phyloP scores from a whole-genome alignment of 805 yeast genomes.

The Ogataea philodendri region DNA sequence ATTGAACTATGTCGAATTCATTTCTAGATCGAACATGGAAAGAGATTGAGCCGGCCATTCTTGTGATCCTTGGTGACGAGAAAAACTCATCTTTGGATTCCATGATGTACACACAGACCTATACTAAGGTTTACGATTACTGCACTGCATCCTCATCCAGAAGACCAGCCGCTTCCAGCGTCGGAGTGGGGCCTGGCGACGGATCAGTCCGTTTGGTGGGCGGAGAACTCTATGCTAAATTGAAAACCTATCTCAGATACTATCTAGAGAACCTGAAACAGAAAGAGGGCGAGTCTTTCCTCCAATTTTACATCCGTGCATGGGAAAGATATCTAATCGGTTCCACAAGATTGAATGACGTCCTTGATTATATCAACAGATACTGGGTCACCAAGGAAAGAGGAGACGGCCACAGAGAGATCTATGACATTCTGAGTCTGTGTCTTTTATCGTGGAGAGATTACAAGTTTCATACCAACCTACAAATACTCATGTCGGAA shows the following conservation, averaged over 20 bases:
- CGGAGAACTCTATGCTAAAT: conserved; percentile 76
- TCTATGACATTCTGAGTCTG: conserved; percentile 87
- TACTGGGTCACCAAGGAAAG: conserved; percentile 98
- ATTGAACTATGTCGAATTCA: conserved; percentile 22
- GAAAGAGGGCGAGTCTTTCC: conserved; percentile 61
- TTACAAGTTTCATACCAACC: conserved; percentile 69
- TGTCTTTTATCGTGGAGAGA: conserved; percentile 87
- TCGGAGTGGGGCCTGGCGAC: conserved; percentile 24
- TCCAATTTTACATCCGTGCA: conserved; percentile 78
- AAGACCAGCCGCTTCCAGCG: conserved; percentile 33
- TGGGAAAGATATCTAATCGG: conserved; percentile 92
- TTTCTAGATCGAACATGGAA: conserved; percentile 55
- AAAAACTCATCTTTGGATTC: conserved; percentile 60
- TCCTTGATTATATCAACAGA: conserved; percentile 91
- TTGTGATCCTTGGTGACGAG: conserved; percentile 68
- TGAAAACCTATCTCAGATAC: conserved; percentile 60
- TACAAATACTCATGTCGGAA: conserved; percentile 59
- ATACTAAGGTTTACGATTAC: conserved; percentile 89
- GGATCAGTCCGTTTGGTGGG: conserved; percentile 60
- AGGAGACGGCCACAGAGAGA: conserved; percentile 85
- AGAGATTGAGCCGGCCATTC: conserved; percentile 73
- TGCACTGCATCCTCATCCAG: conserved; percentile 77
- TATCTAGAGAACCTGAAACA: conserved; percentile 54
- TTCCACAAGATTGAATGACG: conserved; percentile 86
- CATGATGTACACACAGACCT: conserved; percentile 81